These are phyloP conservation scores for Epichloe glyceriae DNA, from an alignment of 2,329 filamentous ascomycete genomes.

Conservation along the genomic window DNA sequence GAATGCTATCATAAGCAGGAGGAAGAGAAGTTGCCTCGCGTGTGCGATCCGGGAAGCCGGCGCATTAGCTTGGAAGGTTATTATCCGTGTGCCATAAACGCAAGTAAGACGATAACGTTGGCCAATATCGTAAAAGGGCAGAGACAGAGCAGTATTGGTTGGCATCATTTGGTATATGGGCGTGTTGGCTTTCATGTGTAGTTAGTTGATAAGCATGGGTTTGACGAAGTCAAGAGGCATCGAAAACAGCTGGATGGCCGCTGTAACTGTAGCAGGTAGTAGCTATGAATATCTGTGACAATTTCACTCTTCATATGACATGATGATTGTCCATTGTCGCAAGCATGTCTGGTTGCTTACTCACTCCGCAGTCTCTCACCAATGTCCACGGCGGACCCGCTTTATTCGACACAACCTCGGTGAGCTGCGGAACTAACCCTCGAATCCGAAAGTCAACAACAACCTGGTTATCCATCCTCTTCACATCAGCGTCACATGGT, in stretches of 20 bases:
- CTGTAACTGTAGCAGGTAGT: not conserved
- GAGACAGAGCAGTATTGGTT: not conserved
- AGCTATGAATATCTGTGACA: not conserved
- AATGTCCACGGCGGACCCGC: not conserved
- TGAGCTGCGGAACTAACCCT: not conserved
- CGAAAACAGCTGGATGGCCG: not conserved
- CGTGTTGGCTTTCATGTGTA: not conserved
- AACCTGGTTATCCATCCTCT: not conserved
- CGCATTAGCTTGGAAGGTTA: constrained; percentile 54
- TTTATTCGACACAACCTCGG: not conserved
- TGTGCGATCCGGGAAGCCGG: constrained; percentile 66
- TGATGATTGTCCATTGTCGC: too few species aligned
- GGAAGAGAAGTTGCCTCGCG: constrained; percentile 54
- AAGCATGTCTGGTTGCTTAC: too few species aligned
- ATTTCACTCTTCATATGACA: not conserved
- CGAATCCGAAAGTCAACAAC: not conserved
- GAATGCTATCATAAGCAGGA: constrained; percentile 58
- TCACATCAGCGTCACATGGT: constrained; percentile 1
- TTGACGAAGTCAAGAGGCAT: not conserved
- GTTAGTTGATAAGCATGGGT: not conserved
- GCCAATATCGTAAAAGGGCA: not conserved
- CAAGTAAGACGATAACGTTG: not conserved
- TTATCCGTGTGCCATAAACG: constrained; percentile 43
- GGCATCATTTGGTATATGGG: not conserved
- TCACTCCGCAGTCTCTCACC: not conserved